phyloP scores from a whole-genome alignment of 1,284 basidiomycete genomes.

The Puccinia sorghi region DNA sequence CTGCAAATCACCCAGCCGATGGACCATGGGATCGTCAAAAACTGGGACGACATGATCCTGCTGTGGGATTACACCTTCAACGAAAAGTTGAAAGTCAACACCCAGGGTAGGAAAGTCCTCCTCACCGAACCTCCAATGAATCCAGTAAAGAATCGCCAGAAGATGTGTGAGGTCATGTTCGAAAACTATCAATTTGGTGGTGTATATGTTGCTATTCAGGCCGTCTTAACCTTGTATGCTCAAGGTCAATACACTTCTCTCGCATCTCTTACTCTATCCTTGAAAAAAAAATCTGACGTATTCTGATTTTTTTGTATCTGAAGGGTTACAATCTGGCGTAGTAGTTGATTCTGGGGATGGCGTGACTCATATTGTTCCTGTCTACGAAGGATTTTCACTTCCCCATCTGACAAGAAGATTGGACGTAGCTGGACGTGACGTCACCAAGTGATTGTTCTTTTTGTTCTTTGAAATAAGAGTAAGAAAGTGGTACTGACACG shows the following conservation, averaged over 20 bases:
- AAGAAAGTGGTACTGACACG: conserved; percentile 3
- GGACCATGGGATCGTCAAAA: conserved; percentile 98
- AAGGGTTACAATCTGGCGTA: conserved; percentile 94
- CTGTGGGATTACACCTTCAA: conserved; percentile 99
- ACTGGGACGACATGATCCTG: conserved; percentile 99
- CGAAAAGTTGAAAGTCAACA: conserved; percentile 88
- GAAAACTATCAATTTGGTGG: conserved; percentile 96
- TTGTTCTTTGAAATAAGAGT: background rate
- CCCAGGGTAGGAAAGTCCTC: conserved; percentile 82
- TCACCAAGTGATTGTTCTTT: conserved; percentile 66
- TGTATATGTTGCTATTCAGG: conserved; percentile 97
- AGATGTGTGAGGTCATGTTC: conserved; percentile 98
- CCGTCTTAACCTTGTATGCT: conserved; percentile 94
- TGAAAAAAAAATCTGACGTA: background rate
- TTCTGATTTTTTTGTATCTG: background rate
- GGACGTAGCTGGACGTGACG: conserved; percentile 96
- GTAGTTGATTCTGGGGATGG: conserved; percentile 99
- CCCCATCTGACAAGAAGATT: conserved; percentile 91
- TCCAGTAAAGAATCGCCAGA: conserved; percentile 85
- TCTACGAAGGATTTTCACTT: conserved; percentile 93
- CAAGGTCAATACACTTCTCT: conserved; percentile 69
- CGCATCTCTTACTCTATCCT: background rate
- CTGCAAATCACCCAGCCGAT: conserved; percentile 96
- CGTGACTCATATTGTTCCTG: conserved; percentile 97
- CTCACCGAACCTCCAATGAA: conserved; percentile 99